phyloP scores from a whole-genome alignment of 306 rosid genomes.

The Rosa chinensis region DNA sequence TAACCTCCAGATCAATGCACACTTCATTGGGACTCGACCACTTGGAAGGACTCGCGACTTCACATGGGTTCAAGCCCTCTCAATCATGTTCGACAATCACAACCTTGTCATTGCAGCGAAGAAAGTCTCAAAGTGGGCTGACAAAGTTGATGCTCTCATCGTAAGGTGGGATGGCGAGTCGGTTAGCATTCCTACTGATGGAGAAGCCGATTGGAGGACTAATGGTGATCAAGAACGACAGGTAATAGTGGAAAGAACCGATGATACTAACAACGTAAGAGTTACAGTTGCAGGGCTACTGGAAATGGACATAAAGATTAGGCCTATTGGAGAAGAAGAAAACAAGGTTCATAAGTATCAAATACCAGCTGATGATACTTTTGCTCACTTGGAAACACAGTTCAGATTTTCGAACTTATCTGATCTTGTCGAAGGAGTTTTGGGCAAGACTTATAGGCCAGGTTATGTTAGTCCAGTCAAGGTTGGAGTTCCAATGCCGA shows the following conservation, averaged over 20 bases:
- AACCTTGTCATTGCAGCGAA: conserved; percentile 62
- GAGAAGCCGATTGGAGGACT: conserved; percentile 57
- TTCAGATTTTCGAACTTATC: too few species aligned
- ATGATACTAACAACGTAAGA: conserved; percentile 51
- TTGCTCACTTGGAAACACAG: too few species aligned
- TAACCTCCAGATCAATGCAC: conserved; percentile 66
- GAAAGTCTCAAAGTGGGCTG: conserved; percentile 61
- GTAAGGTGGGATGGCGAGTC: conserved; percentile 55
- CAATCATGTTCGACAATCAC: conserved; percentile 64
- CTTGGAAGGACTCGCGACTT: conserved; percentile 73
- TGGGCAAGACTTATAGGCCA: too few species aligned
- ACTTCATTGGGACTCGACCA: conserved; percentile 68
- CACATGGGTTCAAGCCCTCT: conserved; percentile 78
- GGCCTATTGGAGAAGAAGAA: conserved; percentile 58
- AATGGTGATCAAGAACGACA: conserved; percentile 38
- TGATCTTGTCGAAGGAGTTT: too few species aligned
- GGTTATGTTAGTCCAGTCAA: too few species aligned
- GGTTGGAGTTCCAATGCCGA: background rate
- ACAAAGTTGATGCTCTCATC: conserved; percentile 47
- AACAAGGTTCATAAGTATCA: conserved; percentile 63
- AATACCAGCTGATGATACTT: conserved; percentile 38
- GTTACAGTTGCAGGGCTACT: conserved; percentile 50
- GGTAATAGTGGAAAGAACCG: conserved; percentile 67
- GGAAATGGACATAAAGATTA: conserved; percentile 54
- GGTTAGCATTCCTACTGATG: conserved; percentile 39